Evolutionary conservation across 345 rosid species (phyloP).

Genomic region (Eucalyptus pauciflora): DNA sequence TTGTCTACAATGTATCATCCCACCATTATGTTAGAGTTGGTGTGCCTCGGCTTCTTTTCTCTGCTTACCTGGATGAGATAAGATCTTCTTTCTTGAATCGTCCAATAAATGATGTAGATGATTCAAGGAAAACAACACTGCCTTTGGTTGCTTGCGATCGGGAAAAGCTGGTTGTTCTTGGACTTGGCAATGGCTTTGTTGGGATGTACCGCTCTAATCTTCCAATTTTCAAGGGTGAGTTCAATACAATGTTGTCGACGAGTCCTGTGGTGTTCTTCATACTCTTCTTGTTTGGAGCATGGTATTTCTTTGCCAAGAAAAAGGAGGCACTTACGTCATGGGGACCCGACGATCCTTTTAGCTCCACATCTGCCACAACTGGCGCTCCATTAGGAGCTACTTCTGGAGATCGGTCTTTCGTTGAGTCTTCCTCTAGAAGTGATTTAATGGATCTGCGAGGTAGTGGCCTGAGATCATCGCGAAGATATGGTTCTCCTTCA

Average conservation of each 20-base stretch:
- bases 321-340: constrained; percentile 89
- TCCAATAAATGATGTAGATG: constrained; percentile 14
- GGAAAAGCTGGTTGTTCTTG: constrained; percentile 66
- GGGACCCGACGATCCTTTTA: constrained; percentile 90
- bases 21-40: constrained; percentile 66
- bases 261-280: constrained; percentile 81
- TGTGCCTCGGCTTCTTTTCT: constrained; percentile 65
- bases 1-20: constrained; percentile 72
- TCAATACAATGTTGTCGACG: constrained; percentile 69
- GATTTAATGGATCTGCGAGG: constrained; percentile 48
- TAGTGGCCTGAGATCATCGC: constrained; percentile 29
- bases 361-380: constrained; percentile 30
- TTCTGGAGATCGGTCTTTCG: constrained; percentile 43
- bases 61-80: constrained; percentile 64
- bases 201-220: constrained; percentile 81
- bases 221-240: constrained; percentile 45
- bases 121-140: constrained; percentile 1
- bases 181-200: constrained; percentile 73
- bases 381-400: constrained; percentile 33
- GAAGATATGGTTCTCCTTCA: constrained; percentile 62
- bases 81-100: constrained; percentile 59
- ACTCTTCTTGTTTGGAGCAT: constrained; percentile 68
- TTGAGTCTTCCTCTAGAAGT: constrained; percentile 54
- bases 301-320: constrained; percentile 97
- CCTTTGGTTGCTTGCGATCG: constrained; percentile 79